Conservation (phyloP, 768 basidiomycete species). For the Dentipellis sp. region DNA sequence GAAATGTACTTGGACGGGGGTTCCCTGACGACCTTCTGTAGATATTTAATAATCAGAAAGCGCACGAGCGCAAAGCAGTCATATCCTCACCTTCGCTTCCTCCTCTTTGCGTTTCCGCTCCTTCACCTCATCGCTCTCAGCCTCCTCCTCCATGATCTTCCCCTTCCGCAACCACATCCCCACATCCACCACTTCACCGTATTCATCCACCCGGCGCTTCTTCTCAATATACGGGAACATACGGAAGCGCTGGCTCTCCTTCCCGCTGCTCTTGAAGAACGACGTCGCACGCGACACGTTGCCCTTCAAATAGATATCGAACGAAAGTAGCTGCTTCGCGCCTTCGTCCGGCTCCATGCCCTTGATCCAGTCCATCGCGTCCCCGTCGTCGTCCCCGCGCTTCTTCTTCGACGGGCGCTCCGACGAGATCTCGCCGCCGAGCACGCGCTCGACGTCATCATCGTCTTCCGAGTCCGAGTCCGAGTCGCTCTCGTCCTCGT, state of each 20-base stretch:
- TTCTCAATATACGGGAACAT: slow-evolving; percentile 98
- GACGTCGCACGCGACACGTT: slow-evolving; percentile 80
- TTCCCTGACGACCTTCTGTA: slow-evolving; percentile 66
- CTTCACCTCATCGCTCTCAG: slow-evolving; percentile 72
- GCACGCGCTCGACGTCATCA: slow-evolving; percentile 44
- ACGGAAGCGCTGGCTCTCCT: slow-evolving; percentile 72
- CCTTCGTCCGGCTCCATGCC: slow-evolving; percentile 67
- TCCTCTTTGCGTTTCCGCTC: slow-evolving; percentile 73
- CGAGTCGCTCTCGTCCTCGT: slow-evolving; percentile 69
- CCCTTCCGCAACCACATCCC: slow-evolving; percentile 94
- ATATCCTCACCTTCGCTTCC: slow-evolving; percentile 57
- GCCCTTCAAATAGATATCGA: slow-evolving; percentile 97
- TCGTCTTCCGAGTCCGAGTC: slow-evolving; percentile 64
- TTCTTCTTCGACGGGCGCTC: slow-evolving; percentile 26
- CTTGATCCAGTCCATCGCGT: slow-evolving; percentile 51
- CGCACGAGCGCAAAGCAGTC: slow-evolving; percentile 4
- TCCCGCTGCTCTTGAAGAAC: slow-evolving; percentile 75
- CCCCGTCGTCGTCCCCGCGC: slow-evolving; percentile 33
- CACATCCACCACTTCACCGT: slow-evolving; percentile 91
- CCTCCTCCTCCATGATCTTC: slow-evolving; percentile 84
- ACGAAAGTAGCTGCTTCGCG: slow-evolving; percentile 68
- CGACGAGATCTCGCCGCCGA: slow-evolving; percentile 32
- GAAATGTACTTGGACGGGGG: slow-evolving; percentile 88
- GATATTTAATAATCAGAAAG: background rate
- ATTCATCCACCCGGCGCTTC: slow-evolving; percentile 87